Evolutionary conservation across 1,139 yeast genomes (phyloP).

Genomic region (Suhomyces yuchorum): DNA sequence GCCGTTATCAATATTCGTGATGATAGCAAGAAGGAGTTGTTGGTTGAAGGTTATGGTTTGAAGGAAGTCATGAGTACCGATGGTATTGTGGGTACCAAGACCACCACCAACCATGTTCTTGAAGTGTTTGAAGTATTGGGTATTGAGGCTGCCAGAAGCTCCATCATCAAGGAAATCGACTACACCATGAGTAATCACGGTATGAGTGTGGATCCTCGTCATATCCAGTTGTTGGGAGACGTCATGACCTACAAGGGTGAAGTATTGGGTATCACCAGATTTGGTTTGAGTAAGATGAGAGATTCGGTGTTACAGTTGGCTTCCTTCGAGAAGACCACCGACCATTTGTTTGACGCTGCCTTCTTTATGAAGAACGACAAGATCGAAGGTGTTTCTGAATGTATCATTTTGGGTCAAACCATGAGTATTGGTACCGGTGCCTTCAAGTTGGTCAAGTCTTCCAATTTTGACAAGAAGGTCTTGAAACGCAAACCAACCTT

Average conservation of each 20-base stretch:
- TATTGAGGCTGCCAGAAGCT: constrained; percentile 94
- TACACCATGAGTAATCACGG: constrained; percentile 99
- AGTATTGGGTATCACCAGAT: constrained; percentile 95
- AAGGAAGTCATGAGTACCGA: constrained; percentile 97
- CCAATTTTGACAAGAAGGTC: constrained; percentile 45
- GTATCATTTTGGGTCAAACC: constrained; percentile 96
- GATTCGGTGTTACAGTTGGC: constrained; percentile 97
- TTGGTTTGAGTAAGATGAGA: constrained; percentile 97
- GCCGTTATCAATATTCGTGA: constrained; percentile 94
- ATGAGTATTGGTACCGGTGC: constrained; percentile 98
- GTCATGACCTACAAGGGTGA: constrained; percentile 99
- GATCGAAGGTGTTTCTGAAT: constrained; percentile 97
- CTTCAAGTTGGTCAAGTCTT: constrained; percentile 75
- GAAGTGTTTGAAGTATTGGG: constrained; percentile 92
- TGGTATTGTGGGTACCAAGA: constrained; percentile 88
- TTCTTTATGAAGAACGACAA: constrained; percentile 95
- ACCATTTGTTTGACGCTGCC: constrained; percentile 97
- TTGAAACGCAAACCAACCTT: constrained; percentile 56
- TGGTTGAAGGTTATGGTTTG: constrained; percentile 97
- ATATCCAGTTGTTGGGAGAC: constrained; percentile 93
- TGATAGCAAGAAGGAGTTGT: constrained; percentile 82
- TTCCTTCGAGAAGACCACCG: constrained; percentile 97
- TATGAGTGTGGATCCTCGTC: constrained; percentile 99
- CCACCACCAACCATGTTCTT: constrained; percentile 87
- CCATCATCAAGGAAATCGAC: constrained; percentile 92